Evolutionary conservation across 805 yeast genomes (phyloP), one percentile per base, ranked within the genome.

Genomic region (Teunomyces atbi): DNA sequence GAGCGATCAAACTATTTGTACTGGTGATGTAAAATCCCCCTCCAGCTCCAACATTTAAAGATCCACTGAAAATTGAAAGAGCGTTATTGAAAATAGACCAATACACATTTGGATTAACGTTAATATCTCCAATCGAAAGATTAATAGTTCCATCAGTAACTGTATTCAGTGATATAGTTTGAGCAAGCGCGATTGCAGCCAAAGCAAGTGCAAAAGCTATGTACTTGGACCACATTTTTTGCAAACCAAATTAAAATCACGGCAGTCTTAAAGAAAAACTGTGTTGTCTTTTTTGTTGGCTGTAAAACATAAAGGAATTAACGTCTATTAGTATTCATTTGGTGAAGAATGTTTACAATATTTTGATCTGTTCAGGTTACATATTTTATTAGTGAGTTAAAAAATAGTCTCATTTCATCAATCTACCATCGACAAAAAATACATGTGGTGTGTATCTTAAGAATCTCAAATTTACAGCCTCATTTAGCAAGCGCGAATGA

Each of bases 1-100:
- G 48, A 10, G 53, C 56, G 35, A 55, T 19, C 8, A 48, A 19
- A 10, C 28, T 12, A 21, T 39, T 34, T 18, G 46, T 47, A 12
- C 57, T 46, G 10, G 59, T 29, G 21, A 59, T 44, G 34, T 53
- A 57, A 23, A 58, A 52, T 6, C 46, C 53, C 23, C 57, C 60
- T 26, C 60, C 62, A 19, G 56, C 42, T 6, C 35, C 35, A 40
- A 40, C 43, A 26, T 15, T 18, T 12, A 23, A 26, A 7, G 27
- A 36, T 15, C 40, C 40, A 13, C 7, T 21, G 3, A 36, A 21
- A 5, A 12, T 18, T 11, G 26, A 18, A 12, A 36, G 13, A 6
- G 40, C 40, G 20, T 53, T 55, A 37, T 50, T 42, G 28, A 55
- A 43, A 5, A 56, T 50, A 12, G 61, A 56, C 45, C 49, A 54